phyloP scores from a whole-genome alignment of 1,139 yeast genomes.

The Kazachstania sp. region DNA sequence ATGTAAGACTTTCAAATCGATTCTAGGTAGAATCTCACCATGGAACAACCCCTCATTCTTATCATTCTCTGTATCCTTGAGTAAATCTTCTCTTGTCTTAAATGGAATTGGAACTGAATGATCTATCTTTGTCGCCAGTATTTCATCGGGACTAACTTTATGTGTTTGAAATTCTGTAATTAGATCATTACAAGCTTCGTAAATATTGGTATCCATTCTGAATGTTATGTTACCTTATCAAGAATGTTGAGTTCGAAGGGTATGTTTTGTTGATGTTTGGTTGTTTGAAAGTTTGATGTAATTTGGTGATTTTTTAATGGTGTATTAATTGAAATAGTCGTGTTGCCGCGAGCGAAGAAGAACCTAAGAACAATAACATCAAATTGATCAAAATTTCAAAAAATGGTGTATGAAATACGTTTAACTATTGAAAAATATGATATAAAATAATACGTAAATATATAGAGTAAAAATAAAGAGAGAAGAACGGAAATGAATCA shows the following conservation, averaged over 20 bases:
- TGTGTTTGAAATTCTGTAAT: slow-evolving; percentile 21
- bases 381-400: no score
- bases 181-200: slow-evolving; percentile 27
- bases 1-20: slow-evolving; percentile 28
- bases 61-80: slow-evolving; percentile 16
- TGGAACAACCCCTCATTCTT: slow-evolving; percentile 19
- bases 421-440: neutral
- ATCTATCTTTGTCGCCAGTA: slow-evolving; percentile 21
- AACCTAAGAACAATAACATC: no score
- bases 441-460: neutral
- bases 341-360: no score
- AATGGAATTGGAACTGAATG: slow-evolving; percentile 28
- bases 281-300: no score
- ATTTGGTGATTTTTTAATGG: neutral
- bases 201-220: slow-evolving; percentile 15
- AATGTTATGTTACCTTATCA: neutral
- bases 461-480: neutral
- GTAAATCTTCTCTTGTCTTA: slow-evolving; percentile 25
- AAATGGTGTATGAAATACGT: no score
- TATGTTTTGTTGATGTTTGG: no score
- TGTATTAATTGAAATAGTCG: neutral
- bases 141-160: slow-evolving; percentile 28
- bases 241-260: no score
- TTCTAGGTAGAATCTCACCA: slow-evolving; percentile 24
- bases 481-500: neutral